Conservation (phyloP, 345 rosid species). For the Salix arbutifolia region DNA sequence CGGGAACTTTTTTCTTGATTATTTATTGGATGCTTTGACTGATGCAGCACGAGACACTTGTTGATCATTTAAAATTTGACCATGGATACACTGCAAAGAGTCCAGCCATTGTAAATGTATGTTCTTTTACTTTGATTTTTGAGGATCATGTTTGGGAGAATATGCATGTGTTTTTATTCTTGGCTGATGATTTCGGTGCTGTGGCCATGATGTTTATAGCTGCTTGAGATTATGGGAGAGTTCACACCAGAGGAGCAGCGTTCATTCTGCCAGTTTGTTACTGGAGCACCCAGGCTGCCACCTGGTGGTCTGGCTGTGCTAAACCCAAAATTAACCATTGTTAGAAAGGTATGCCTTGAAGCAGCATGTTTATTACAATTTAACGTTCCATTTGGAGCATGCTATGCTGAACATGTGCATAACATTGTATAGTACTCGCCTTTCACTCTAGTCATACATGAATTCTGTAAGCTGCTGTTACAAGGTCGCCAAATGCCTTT, state of each 20-base stretch:
- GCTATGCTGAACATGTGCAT: not conserved
- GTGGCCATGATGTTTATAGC: conserved; percentile 36
- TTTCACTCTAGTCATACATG: not conserved
- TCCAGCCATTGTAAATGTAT: conserved; percentile 78
- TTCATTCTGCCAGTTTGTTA: conserved; percentile 96
- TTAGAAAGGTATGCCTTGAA: conserved; percentile 69
- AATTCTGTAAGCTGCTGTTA: not conserved
- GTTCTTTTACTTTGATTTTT: conserved; percentile 14
- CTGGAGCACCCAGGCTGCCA: conserved; percentile 99
- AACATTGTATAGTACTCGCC: not conserved
- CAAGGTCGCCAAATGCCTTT: not conserved
- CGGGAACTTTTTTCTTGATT: not conserved
- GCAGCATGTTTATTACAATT: not conserved
- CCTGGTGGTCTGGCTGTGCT: conserved; percentile 97
- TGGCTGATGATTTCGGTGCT: not conserved
- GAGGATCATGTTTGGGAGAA: not conserved
- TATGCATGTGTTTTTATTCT: too few species aligned
- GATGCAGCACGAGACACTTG: conserved; percentile 77
- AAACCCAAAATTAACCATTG: conserved; percentile 93
- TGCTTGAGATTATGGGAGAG: conserved; percentile 97
- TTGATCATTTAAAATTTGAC: conserved; percentile 92
- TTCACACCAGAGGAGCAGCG: conserved; percentile 93
- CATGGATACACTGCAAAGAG: conserved; percentile 98
- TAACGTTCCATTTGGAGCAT: not conserved
- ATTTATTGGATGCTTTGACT: conserved; percentile 9